Percentiles rank a stretch among this genome's conserved stretches.
phyloP scores from a whole-genome alignment of 441 rosid genomes.

The Populus hybrid region DNA sequence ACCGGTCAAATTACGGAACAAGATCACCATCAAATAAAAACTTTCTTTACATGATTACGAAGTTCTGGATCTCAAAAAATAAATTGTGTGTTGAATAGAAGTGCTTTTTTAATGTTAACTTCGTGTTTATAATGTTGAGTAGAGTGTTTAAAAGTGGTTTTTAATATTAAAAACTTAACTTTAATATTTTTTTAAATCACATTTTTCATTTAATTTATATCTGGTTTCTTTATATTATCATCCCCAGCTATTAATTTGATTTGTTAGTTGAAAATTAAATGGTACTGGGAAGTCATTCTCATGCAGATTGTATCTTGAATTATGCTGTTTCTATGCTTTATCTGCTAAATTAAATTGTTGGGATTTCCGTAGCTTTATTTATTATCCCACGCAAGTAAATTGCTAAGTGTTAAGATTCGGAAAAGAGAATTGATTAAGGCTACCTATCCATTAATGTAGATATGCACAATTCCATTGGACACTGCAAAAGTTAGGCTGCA shows the following conservation, averaged over 20 bases:
- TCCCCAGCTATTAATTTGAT: not conserved
- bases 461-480: conserved; percentile 94
- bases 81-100: not conserved
- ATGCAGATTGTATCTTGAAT: not conserved
- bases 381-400: not conserved
- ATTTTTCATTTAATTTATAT: not conserved
- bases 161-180: not conserved
- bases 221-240: not conserved
- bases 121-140: not conserved
- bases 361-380: not conserved
- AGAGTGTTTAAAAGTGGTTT: not conserved
- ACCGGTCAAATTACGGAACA: not conserved
- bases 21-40: not conserved
- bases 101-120: not conserved
- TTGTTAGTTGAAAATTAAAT: not conserved
- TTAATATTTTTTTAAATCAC: not conserved
- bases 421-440: not conserved
- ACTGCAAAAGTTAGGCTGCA: conserved; percentile 99
- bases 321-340: not conserved
- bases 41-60: not conserved
- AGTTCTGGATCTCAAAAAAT: not conserved
- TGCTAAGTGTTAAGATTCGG: not conserved
- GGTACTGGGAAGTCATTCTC: not conserved
- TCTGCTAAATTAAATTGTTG: not conserved
- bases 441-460: conserved; percentile 37